phyloP scores from a whole-genome alignment of 192 early-diverging fungal species.

The Geranomyces michiganensis region DNA sequence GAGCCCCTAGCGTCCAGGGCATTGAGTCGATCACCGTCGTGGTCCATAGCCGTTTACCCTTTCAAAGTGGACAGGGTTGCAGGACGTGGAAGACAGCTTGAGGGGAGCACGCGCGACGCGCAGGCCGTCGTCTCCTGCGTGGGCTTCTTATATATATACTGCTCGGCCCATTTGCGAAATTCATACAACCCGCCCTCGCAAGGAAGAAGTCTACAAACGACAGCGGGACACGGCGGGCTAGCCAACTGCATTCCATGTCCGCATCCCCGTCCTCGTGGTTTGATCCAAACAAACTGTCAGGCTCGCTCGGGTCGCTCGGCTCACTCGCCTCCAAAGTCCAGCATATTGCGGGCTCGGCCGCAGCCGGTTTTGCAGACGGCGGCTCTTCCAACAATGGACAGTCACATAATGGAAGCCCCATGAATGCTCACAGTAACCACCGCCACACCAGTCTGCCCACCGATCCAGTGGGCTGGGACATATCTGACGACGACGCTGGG shows the following conservation, averaged over 20 bases:
- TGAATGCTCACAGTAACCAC: background rate
- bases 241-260: too few relatives aligned
- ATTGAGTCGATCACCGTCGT: background rate
- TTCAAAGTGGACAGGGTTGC: background rate
- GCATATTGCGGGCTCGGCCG: background rate
- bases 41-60: background rate
- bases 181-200: too few relatives aligned
- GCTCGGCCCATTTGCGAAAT: background rate
- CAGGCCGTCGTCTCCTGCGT: too few relatives aligned
- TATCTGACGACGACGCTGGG: background rate
- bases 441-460: background rate
- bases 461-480: background rate
- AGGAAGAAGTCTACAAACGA: too few relatives aligned
- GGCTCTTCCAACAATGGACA: background rate
- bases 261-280: background rate
- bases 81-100: too few relatives aligned
- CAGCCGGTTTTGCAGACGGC: background rate
- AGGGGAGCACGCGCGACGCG: too few relatives aligned
- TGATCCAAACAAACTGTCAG: constrained; percentile 3
- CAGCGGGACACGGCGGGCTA: too few relatives aligned
- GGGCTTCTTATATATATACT: background rate
- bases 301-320: background rate
- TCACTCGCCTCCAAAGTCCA: constrained; percentile 6
- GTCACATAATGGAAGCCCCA: background rate
- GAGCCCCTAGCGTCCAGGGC: background rate